Evolutionary conservation across 169 alveolate species (phyloP).

Genomic region (Plasmodium malariae): DNA sequence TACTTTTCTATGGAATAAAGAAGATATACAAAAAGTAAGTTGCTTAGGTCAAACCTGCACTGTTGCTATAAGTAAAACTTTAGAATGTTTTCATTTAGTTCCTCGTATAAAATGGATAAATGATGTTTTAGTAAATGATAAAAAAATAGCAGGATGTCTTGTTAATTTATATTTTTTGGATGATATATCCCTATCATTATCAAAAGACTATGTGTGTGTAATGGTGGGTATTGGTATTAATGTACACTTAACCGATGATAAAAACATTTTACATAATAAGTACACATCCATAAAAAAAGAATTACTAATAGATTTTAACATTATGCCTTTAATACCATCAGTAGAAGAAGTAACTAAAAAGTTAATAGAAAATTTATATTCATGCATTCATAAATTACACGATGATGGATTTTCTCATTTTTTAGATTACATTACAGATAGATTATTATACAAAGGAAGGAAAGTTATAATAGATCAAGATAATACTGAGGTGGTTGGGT

Average conservation of each 20-base stretch:
- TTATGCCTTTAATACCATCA: slow-evolving; percentile 4
- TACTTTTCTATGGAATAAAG: slow-evolving; percentile 77
- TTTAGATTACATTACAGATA: slow-evolving; percentile 27
- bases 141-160: slow-evolving; percentile 80
- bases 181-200: not conserved
- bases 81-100: slow-evolving; percentile 70
- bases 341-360: slow-evolving; percentile 34
- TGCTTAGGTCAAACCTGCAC: slow-evolving; percentile 78
- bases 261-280: slow-evolving; percentile 19
- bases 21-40: slow-evolving; percentile 44
- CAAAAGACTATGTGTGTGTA: slow-evolving; percentile 18
- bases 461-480: slow-evolving; percentile 40
- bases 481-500: slow-evolving; percentile 13
- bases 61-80: slow-evolving; percentile 78
- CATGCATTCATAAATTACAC: not conserved
- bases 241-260: slow-evolving; percentile 14
- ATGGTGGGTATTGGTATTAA: slow-evolving; percentile 55
- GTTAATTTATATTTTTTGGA: slow-evolving; percentile 15
- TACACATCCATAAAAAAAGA: slow-evolving; percentile 53
- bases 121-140: slow-evolving; percentile 77
- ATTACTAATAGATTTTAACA: slow-evolving; percentile 9
- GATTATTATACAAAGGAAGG: slow-evolving; percentile 43
- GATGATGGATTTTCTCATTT: slow-evolving; percentile 36
- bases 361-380: not conserved
- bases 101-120: slow-evolving; percentile 81